Percentiles rank a stretch among this genome's conserved stretches.
These are phyloP conservation scores for Pseudogymnoascus sp. DNA, from an alignment of 2,329 filamentous ascomycete species.

Conservation along the genomic window DNA sequence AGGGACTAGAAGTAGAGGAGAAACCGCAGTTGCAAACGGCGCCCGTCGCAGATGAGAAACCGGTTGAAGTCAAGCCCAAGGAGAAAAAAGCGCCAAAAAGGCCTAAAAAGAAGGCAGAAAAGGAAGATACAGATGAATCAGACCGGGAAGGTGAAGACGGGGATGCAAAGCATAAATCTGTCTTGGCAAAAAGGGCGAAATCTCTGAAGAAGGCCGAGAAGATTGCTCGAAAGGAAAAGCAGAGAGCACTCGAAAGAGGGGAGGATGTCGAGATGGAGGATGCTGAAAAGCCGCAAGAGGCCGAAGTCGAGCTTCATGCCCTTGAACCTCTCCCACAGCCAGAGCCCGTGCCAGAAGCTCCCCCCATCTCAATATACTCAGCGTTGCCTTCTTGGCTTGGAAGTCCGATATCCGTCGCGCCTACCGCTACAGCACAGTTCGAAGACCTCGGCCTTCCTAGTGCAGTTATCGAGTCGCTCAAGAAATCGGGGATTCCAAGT, in stretches of 20 bases:
- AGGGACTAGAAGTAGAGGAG: background rate
- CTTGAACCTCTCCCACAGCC: constrained; percentile 79
- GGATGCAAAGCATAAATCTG: constrained; percentile 34
- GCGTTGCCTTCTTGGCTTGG: constrained; percentile 76
- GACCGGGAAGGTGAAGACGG: constrained; percentile 7
- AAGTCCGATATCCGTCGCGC: constrained; percentile 60
- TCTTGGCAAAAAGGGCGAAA: constrained; percentile 49
- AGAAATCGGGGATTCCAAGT: constrained; percentile 58
- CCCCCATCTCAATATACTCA: constrained; percentile 60
- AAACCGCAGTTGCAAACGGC: background rate
- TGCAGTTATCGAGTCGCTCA: constrained; percentile 53
- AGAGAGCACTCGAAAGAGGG: constrained; percentile 26
- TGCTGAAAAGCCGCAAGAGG: constrained; percentile 25
- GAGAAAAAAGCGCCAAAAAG: constrained; percentile 17
- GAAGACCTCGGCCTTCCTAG: constrained; percentile 53
- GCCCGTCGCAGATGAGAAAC: constrained; percentile 8
- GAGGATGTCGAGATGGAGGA: constrained; percentile 24
- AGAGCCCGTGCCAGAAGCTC: constrained; percentile 48
- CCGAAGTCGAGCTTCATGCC: constrained; percentile 50
- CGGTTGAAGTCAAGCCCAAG: constrained; percentile 15
- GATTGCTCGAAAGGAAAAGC: constrained; percentile 28
- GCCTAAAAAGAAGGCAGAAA: constrained; percentile 12
- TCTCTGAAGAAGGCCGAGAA: constrained; percentile 43
- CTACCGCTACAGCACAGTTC: constrained; percentile 54
- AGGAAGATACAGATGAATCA: constrained; percentile 16